Base-by-base conservation (phyloP, 768 basidiomycete species). In the Candolleomyces efflorescens region DNA sequence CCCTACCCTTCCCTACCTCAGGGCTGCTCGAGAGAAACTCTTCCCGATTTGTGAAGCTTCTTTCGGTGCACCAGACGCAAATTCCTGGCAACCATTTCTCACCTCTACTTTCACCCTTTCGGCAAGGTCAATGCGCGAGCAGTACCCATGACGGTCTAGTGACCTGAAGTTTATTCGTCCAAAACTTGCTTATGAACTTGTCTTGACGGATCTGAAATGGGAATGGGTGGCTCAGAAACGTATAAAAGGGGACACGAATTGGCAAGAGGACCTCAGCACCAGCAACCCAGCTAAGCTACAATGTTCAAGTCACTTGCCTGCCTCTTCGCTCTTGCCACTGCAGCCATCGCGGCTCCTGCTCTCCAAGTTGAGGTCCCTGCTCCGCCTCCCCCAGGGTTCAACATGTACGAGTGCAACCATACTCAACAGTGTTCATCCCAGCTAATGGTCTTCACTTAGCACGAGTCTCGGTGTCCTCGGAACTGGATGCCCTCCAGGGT, bases 401-500 rank as follows among this genome's bases (percentile, higher is more conserved):
- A 57, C 50, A 60, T 60, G 59, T 60, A 53, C 20, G 50, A n/a
- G 17, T 45, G 27, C 41, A 3, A 22, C 27, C 17, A 17, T 59
- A 37, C 15, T 26, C 56, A 18, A 15, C 37, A 24, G n/a, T 38
- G 22, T 51, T 41, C 38, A 43, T 24, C 39, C 26, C 4, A 24
- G 24, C 36, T 51, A n/a, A 59, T 23, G 17, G 5, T 52, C n/a
- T 41, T 38, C 22, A 26, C 18, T 32, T 46, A 65, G 64, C 52
- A 62, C 64, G 20, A 63, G 59, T 24, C 48, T 65, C 38, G 64
- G 64, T 3, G 44, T 65, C 12, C 60, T 63, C 23, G 64, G 62
- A 15, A 62, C 64, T 52, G 64, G 64, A 5, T 63, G 64, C 47
- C 64, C 62, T 13, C 60, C 62, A 24, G 64, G 64, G 43, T 58